These are phyloP conservation scores for Stenogyne calaminthoides DNA, from an alignment of 305 asterid species.

Conservation along the genomic window DNA sequence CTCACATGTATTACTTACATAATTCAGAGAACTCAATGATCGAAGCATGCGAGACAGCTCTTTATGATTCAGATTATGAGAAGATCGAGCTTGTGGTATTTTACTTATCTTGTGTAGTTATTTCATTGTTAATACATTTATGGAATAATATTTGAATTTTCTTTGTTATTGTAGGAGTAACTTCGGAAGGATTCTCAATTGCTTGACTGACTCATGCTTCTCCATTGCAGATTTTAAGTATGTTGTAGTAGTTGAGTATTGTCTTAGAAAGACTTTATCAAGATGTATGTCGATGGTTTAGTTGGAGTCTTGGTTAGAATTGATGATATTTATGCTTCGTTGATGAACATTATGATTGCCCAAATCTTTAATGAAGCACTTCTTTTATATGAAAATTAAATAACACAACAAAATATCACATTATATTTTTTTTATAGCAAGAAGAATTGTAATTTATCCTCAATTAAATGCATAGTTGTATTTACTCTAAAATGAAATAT, in stretches of 20 bases:
- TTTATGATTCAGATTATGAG: constrained; percentile 1
- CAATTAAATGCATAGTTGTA: too few relatives aligned
- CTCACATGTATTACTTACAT: too few relatives aligned
- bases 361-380: too few relatives aligned
- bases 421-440: too few relatives aligned
- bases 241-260: not conserved
- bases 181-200: not conserved
- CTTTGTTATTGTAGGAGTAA: not conserved
- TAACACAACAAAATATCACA: too few relatives aligned
- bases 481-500: not conserved
- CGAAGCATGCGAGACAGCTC: not conserved
- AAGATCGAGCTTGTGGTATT: not conserved
- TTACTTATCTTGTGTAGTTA: not conserved
- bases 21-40: not conserved
- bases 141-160: not conserved
- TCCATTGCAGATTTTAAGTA: not conserved
- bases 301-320: not conserved
- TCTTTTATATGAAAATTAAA: too few relatives aligned
- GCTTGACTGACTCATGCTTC: not conserved
- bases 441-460: too few relatives aligned
- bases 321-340: not conserved
- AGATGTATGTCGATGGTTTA: not conserved
- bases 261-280: not conserved
- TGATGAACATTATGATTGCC: too few relatives aligned
- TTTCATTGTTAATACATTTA: not conserved